These are phyloP conservation scores for Lodderomyces parapsilosis DNA, from an alignment of 1,139 yeast species.

Conservation along the genomic window DNA sequence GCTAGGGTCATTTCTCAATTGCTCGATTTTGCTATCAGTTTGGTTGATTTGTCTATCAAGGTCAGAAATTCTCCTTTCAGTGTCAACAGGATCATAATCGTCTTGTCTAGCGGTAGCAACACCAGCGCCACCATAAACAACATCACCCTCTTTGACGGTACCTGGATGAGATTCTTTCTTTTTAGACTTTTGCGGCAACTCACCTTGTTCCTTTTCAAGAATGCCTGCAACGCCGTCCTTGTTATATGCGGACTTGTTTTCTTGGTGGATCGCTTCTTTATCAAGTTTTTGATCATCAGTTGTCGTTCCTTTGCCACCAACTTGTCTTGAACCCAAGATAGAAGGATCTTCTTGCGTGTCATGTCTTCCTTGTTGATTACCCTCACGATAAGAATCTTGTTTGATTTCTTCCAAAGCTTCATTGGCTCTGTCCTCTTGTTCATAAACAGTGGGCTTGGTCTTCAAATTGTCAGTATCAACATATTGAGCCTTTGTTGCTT, in stretches of 20 bases:
- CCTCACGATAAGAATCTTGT: conserved; percentile 17
- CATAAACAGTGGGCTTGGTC: conserved; percentile 31
- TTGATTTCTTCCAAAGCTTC: conserved; percentile 16
- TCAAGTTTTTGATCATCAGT: conserved; percentile 15
- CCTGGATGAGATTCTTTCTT: conserved; percentile 2
- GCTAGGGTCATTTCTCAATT: conserved; percentile 12
- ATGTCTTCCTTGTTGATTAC: conserved; percentile 11
- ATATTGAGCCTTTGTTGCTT: conserved; percentile 24
- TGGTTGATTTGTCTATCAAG: conserved; percentile 12
- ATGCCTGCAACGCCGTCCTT: conserved; percentile 23
- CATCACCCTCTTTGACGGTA: conserved; percentile 4
- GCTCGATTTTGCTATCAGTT: conserved; percentile 11
- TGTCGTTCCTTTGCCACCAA: conserved; percentile 6
- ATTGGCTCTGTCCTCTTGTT: conserved; percentile 16
- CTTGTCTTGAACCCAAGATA: conserved; percentile 6
- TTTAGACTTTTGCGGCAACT: conserved; percentile 1
- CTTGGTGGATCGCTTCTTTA: conserved; percentile 25
- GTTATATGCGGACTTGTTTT: conserved; percentile 34
- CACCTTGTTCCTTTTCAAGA: conserved; percentile 11
- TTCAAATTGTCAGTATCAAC: conserved; percentile 24
- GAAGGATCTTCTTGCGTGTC: conserved; percentile 8
- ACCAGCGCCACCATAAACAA: conserved; percentile 6
- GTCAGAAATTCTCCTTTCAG: conserved; percentile 11
- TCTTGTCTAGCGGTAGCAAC: conserved; percentile 6
- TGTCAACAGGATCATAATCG: conserved; percentile 6